Conservation (phyloP, 148 eudicot species). For the Beta vulgaris region DNA sequence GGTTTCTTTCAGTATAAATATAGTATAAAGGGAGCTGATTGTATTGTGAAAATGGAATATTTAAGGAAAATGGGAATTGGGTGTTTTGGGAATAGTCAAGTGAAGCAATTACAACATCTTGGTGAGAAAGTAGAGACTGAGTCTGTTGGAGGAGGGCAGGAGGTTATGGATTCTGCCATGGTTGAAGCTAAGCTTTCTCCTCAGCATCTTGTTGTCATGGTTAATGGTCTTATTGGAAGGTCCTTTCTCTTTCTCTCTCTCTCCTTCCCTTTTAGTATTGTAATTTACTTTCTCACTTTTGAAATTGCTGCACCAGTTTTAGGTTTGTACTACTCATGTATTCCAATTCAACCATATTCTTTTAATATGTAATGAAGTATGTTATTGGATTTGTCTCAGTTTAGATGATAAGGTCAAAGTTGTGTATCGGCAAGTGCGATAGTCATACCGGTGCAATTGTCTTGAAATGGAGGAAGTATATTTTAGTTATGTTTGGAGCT, state of each 20-base stretch:
- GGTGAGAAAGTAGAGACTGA: constrained; percentile 40
- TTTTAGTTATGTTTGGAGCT: too few relatives aligned
- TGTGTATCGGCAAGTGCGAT: too few relatives aligned
- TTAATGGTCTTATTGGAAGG: constrained; percentile 89
- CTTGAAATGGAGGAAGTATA: too few relatives aligned
- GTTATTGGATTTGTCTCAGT: too few relatives aligned
- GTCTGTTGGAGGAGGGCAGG: constrained; percentile 40
- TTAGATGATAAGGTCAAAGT: too few relatives aligned
- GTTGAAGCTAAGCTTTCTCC: constrained; percentile 40
- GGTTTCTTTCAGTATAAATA: constrained; percentile 20
- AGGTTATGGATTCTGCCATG: constrained; percentile 44
- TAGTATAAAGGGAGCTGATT: neutral
- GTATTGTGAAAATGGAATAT: constrained; percentile 36
- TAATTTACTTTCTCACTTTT: too few relatives aligned
- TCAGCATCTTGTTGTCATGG: constrained; percentile 81
- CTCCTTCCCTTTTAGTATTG: neutral
- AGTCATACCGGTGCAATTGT: too few relatives aligned
- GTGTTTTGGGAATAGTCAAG: constrained; percentile 38
- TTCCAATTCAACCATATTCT: too few relatives aligned
- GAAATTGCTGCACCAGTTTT: too few relatives aligned
- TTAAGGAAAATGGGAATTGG: constrained; percentile 44
- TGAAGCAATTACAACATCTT: constrained; percentile 6
- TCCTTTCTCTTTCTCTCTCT: constrained; percentile 5
- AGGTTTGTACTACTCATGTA: too few relatives aligned
- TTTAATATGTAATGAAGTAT: too few relatives aligned